Base-by-base conservation (phyloP, 345 rosid genomes). In the Viola odorata region DNA sequence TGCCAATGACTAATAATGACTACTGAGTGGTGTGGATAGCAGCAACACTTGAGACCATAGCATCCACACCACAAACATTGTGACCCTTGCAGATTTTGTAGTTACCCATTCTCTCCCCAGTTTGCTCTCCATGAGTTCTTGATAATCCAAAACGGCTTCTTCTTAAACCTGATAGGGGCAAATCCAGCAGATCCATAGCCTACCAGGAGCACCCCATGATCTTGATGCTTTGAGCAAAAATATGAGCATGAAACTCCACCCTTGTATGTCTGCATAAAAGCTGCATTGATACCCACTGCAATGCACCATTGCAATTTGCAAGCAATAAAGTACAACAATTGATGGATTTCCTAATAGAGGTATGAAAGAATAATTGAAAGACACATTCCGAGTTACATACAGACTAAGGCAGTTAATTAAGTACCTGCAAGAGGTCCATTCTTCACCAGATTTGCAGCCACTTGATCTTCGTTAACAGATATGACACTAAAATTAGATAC, bases 231-330 rank as follows among this genome's bases (percentile, higher is more conserved):
- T 0, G 83, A 75, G 75, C 98, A 91, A 13, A 91, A 75, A 75
- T 78, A 89, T 0, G 98, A 96, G 81, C 96, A 91, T 0, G 98
- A 89, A 58, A 89, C 95, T 58, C 98, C 96, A 7, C 92, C 88
- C 0, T 89, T 71, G 66, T 89, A 91, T 23, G 98, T 91, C 68
- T 91, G 98, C 98, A 91, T 91, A 78, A 65, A 89, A 54, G 78
- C 83, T 0, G 98, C 98, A 52, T 91, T 91, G 72, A 91, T 89
- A 8, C 83, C 98, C 71, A 91, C 98, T 65, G 85, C 79, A 91
- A 95, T 65, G 85, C 78, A 77, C 62, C 53, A 53, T 11, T 40
- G n/a, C n/a, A n/a, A n/a, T n/a, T n/a, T n/a, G n/a, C n/a, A n/a
- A n/a, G n/a, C n/a, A n/a, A n/a, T n/a, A n/a, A n/a, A n/a, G n/a